phyloP scores from a whole-genome alignment of 2,329 filamentous ascomycete genomes.

The Diaporthe capsici region DNA sequence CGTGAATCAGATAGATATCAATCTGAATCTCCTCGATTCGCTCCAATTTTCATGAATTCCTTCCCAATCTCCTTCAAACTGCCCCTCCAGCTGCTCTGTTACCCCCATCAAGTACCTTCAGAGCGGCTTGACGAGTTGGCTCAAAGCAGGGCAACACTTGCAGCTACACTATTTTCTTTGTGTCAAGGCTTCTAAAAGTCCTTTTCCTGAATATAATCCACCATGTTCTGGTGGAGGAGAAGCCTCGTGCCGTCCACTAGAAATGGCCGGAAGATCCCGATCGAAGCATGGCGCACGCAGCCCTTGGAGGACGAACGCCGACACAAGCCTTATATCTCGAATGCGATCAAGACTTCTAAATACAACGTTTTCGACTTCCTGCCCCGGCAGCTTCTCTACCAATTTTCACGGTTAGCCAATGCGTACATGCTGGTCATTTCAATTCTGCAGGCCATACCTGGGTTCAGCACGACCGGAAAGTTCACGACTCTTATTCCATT shows the following conservation, averaged over 20 bases:
- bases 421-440: conserved; percentile 90
- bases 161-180: background rate
- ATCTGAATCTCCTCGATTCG: too few species aligned
- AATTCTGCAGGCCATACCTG: conserved; percentile 85
- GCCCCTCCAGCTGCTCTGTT: background rate
- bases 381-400: conserved; percentile 86
- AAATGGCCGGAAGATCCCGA: conserved; percentile 48
- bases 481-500: conserved; percentile 82
- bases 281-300: conserved; percentile 41
- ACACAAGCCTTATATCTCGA: conserved; percentile 64
- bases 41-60: background rate
- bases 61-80: background rate
- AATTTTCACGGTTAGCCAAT: conserved; percentile 89
- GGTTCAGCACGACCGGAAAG: conserved; percentile 80
- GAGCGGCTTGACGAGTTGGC: background rate
- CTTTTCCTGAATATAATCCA: background rate
- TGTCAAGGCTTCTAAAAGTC: background rate
- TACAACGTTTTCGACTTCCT: conserved; percentile 89
- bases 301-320: conserved; percentile 66
- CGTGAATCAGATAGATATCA: background rate
- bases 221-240: conserved; percentile 37
- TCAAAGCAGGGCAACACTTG: background rate
- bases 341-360: conserved; percentile 83
- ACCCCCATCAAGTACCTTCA: background rate
- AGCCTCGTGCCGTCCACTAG: conserved; percentile 44